Evolutionary conservation across 225 moss, liverwort and hornwort genomes (phyloP), one percentile per base, ranked within the genome.

Genomic region (Neckera pumila): DNA sequence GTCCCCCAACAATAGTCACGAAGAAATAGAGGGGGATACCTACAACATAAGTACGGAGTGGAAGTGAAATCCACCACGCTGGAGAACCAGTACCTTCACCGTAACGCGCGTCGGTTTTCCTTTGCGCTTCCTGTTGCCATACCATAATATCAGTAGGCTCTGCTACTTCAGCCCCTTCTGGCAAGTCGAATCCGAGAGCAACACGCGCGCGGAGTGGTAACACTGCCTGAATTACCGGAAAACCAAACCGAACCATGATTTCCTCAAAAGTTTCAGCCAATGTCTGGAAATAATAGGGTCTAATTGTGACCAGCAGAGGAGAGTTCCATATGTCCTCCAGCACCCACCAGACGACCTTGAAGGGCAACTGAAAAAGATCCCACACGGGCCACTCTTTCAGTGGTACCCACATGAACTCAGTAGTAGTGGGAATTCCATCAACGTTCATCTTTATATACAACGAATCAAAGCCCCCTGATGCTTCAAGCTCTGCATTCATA

Each of bases 111-210:
- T 99, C 97, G 62, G 96, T 95, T 91, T 96, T 96, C 83, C 93
- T 96, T 76, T 99, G 99, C 87, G 97, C 99, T 93, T 99, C 99
- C 94, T 97, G 99, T 91, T 99, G 99, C 99, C 99, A 99, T 15
- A 95, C 89, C 90, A 99, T 96, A 27, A 99, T 92, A 77, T 99
- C 93, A 77, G 99, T 97, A 40, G 99, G 99, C 89, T 99, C 99
- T 42, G 99, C 97, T 84, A 94, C 93, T 95, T 99, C 99, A 76
- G 99, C 96, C 83, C 99, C 99, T 90, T 99, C 99, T 77, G 96
- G 92, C 89, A 99, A 90, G 90, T 99, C 97, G 78, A 99, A 96
- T 58, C 96, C 84, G 33, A 96, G 91, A 23, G 91, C 85, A 77
- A 99, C 96, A 56, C 95, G 95, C 60, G 93, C 90, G 87, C 89